Evolutionary conservation across 441 rosid genomes (phyloP).

Genomic region (Sinapis alba): DNA sequence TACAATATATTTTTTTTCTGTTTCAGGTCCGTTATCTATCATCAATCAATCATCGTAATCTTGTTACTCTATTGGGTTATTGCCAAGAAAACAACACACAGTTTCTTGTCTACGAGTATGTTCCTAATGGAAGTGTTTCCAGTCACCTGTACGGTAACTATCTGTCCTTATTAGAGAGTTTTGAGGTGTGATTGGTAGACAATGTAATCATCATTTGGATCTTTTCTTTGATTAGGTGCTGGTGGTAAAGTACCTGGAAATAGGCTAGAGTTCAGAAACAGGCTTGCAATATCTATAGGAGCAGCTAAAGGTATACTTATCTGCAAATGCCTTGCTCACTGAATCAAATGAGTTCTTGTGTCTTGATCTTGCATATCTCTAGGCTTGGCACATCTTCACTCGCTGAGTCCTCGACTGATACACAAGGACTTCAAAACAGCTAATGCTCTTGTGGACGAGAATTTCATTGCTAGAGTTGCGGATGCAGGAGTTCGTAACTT

Average conservation of each 20-base stretch:
- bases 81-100: constrained; percentile 72
- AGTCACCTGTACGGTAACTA: constrained; percentile 81
- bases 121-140: constrained; percentile 85
- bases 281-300: constrained; percentile 69
- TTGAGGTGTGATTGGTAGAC: neutral
- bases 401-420: constrained; percentile 64
- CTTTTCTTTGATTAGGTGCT: constrained; percentile 38
- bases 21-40: constrained; percentile 64
- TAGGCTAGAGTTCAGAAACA: constrained; percentile 73
- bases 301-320: constrained; percentile 69
- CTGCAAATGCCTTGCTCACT: neutral
- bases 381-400: constrained; percentile 80
- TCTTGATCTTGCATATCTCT: constrained; percentile 34
- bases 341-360: neutral
- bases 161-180: constrained; percentile 43
- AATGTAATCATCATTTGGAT: constrained; percentile 1
- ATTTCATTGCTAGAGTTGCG: constrained; percentile 72
- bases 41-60: constrained; percentile 65
- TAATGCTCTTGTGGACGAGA: constrained; percentile 73
- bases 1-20: neutral
- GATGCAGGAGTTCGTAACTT: constrained; percentile 76
- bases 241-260: constrained; percentile 35
- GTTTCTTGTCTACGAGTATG: constrained; percentile 66
- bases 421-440: constrained; percentile 77
- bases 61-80: constrained; percentile 71